These are phyloP conservation scores for Serpula lacrymans DNA, from an alignment of 768 basidiomycete genomes.

Conservation along the genomic window DNA sequence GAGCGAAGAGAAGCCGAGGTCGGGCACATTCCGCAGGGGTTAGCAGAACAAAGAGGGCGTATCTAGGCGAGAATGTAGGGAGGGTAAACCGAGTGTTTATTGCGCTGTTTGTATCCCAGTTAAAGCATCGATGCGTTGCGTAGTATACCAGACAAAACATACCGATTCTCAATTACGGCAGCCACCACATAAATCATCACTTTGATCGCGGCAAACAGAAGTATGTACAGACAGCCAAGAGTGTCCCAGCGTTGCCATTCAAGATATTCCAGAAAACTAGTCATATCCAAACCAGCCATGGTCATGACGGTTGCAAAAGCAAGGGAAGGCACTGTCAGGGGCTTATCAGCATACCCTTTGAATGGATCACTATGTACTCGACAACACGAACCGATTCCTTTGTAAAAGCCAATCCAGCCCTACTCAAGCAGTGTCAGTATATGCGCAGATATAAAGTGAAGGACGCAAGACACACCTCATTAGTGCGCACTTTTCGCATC, in stretches of 20 bases:
- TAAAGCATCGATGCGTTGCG: background rate
- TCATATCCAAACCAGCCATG: background rate
- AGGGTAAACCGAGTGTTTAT: background rate
- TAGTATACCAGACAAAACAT: background rate
- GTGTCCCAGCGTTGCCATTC: background rate
- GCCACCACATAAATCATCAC: background rate
- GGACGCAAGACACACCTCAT: background rate
- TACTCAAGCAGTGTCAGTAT: background rate
- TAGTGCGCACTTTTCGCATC: background rate
- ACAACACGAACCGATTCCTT: background rate
- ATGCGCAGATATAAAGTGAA: background rate
- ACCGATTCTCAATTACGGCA: constrained; percentile 1
- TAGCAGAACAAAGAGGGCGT: constrained; percentile 1
- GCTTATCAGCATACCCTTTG: too few relatives aligned
- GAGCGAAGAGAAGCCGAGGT: constrained; percentile 1
- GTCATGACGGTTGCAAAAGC: background rate
- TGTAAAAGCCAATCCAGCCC: background rate
- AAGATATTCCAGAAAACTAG: background rate
- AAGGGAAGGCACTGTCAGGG: constrained; percentile 2
- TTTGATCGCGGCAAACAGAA: too few relatives aligned
- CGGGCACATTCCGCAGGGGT: background rate
- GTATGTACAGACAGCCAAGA: too few relatives aligned
- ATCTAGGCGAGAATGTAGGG: background rate
- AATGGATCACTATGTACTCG: too few relatives aligned
- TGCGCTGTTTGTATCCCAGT: too few relatives aligned